These are phyloP conservation scores for Pseudonitzschia delicatissima DNA, from an alignment of 108 stramenopile genomes.

Conservation along the genomic window DNA sequence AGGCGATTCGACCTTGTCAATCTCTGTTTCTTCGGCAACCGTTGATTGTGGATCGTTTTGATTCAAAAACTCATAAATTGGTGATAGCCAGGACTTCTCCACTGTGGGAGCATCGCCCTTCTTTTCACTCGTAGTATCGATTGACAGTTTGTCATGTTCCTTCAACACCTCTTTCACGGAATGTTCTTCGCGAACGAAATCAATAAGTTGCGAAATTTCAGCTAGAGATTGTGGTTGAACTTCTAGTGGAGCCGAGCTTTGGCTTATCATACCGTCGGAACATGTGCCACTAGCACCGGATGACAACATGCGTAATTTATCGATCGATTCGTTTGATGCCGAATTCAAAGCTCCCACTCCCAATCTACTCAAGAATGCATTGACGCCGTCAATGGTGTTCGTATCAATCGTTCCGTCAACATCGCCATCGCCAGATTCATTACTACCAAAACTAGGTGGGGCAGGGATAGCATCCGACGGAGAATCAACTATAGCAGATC, in stretches of 20 bases:
- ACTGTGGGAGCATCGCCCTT: not conserved
- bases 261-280: constrained; percentile 12
- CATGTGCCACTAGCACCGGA: not conserved
- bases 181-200: constrained; percentile 19
- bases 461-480: not conserved
- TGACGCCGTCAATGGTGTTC: constrained; percentile 24
- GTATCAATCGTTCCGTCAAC: constrained; percentile 19
- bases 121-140: not conserved
- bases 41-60: constrained; percentile 21
- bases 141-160: not conserved
- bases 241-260: not conserved
- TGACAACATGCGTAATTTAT: not conserved
- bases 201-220: constrained; percentile 37
- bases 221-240: constrained; percentile 35
- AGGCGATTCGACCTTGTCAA: constrained; percentile 19
- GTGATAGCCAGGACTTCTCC: constrained; percentile 17
- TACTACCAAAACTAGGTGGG: not conserved
- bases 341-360: not conserved
- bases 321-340: constrained; percentile 1
- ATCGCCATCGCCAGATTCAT: not conserved
- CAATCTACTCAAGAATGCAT: constrained; percentile 18
- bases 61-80: constrained; percentile 25
- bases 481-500: not conserved
- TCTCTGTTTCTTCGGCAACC: not conserved
- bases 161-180: not conserved